Percentiles rank a stretch among this genome's conserved stretches.
Conservation (phyloP, 2,329 filamentous ascomycete genomes). For the Lachnellula subtilissima region DNA sequence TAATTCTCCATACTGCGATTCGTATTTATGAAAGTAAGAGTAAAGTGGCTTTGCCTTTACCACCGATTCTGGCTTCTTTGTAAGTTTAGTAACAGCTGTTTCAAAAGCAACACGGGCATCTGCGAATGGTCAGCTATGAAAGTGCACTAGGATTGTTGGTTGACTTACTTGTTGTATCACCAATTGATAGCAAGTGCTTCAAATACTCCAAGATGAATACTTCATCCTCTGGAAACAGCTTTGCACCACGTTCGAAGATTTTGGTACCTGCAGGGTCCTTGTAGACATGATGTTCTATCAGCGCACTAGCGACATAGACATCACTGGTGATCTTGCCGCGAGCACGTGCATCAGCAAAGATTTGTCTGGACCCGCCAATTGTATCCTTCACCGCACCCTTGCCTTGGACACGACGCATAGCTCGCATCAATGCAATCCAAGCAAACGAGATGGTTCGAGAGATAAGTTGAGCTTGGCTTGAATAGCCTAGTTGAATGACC, state of each 20-base stretch:
- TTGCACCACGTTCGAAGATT: constrained; percentile 92
- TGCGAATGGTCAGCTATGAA: constrained; percentile 34
- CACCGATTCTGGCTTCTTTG: constrained; percentile 68
- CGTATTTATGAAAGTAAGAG: constrained; percentile 89
- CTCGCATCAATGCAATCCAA: constrained; percentile 91
- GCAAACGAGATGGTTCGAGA: constrained; percentile 84
- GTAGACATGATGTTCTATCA: constrained; percentile 94
- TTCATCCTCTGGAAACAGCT: constrained; percentile 90
- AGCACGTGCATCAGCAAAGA: constrained; percentile 85
- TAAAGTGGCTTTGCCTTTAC: constrained; percentile 80
- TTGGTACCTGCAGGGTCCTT: constrained; percentile 88
- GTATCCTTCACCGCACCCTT: constrained; percentile 52
- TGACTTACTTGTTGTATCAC: constrained; percentile 84
- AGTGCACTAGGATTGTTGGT: neutral
- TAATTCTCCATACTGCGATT: constrained; percentile 89
- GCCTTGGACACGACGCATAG: constrained; percentile 91
- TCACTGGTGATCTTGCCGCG: constrained; percentile 87
- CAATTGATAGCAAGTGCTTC: constrained; percentile 86
- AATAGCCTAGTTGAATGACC: constrained; percentile 61
- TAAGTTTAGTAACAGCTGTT: constrained; percentile 79
- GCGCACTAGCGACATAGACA: constrained; percentile 87
- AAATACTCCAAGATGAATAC: constrained; percentile 92
- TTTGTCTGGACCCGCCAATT: constrained; percentile 66
- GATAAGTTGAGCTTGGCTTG: constrained; percentile 67
- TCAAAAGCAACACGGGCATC: constrained; percentile 96